Base-by-base conservation (phyloP, 441 rosid species). In the Adansonia rubrostipa region DNA sequence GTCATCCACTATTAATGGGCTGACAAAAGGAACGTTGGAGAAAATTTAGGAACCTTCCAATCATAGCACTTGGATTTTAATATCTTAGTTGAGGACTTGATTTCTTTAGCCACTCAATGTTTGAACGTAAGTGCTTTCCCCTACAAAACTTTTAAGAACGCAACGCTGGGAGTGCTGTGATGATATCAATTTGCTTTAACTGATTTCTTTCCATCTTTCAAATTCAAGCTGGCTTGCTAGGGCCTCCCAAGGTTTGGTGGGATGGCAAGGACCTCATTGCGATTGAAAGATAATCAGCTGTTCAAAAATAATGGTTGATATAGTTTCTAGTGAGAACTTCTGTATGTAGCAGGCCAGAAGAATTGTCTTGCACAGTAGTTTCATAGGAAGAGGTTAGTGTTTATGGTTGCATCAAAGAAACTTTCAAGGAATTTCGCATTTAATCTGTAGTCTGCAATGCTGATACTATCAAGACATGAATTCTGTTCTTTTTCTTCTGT, bases 291-390 rank as follows among this genome's bases (percentile, higher is more conserved):
- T n/a, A 9, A 53, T 22, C 6, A 44, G 20, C 14, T 28, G 47
- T 71, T 8, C 6, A 15, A 24, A 56, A 11, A 75, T 44, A 67
- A 66, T 5, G 7, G 45, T 48, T 75, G 42, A 62, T 61, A 73
- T 36, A 57, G 17, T 57, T 70, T 50, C 33, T 47, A 60, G 76
- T 42, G 75, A 50, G 66, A 81, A 51, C 15, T 60, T 71, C 69
- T 64, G 24, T 36, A 45, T 13, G 11, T 51, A 5, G 48, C 50
- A 1, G 45, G 40, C 14, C 36, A 3, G 57, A 61, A 51, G 73
- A 42, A 45, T 22, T 22, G 3, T 36, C 3, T 36, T 36, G 11
- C 42, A 61, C 5, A 11, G 0, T 24, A 10, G n/a, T 24, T 61
- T 5, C 3, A 10, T 11, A 1, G 40, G 40, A 61, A n/a, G 42